These are phyloP conservation scores for Globisporangium nunn DNA, from an alignment of 352 stramenopile species.

Conservation along the genomic window DNA sequence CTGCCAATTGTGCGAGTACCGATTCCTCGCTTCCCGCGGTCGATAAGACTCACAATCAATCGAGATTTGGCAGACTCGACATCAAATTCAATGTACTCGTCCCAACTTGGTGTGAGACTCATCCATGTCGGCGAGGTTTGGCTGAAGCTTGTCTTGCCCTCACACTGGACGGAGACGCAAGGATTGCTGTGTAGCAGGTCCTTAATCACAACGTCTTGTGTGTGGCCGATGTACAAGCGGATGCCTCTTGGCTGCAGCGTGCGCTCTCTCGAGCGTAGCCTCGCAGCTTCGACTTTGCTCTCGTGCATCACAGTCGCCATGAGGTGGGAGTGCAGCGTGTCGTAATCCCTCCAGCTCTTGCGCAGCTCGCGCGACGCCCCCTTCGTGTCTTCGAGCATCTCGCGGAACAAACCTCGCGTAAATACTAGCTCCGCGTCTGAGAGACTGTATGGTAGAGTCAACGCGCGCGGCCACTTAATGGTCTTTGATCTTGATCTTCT, in stretches of 20 bases:
- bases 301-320: constrained; percentile 17
- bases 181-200: constrained; percentile 47
- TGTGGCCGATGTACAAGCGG: constrained; percentile 37
- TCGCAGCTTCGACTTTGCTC: background rate
- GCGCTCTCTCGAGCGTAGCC: background rate
- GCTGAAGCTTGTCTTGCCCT: constrained; percentile 24
- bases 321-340: constrained; percentile 33
- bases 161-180: constrained; percentile 34
- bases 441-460: constrained; percentile 23
- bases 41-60: constrained; percentile 35
- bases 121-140: constrained; percentile 39
- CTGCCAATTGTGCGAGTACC: constrained; percentile 24
- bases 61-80: constrained; percentile 27
- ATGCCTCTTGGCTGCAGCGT: constrained; percentile 21
- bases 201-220: constrained; percentile 23
- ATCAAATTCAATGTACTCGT: constrained; percentile 52
- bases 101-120: constrained; percentile 52
- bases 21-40: constrained; percentile 18
- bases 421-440: constrained; percentile 27
- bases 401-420: constrained; percentile 23
- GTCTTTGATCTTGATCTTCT: constrained; percentile 10
- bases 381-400: constrained; percentile 28
- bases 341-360: constrained; percentile 37
- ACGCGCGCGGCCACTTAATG: constrained; percentile 23
- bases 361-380: constrained; percentile 17